phyloP scores from a whole-genome alignment of 768 basidiomycete species.

The Kondoa malvinella region DNA sequence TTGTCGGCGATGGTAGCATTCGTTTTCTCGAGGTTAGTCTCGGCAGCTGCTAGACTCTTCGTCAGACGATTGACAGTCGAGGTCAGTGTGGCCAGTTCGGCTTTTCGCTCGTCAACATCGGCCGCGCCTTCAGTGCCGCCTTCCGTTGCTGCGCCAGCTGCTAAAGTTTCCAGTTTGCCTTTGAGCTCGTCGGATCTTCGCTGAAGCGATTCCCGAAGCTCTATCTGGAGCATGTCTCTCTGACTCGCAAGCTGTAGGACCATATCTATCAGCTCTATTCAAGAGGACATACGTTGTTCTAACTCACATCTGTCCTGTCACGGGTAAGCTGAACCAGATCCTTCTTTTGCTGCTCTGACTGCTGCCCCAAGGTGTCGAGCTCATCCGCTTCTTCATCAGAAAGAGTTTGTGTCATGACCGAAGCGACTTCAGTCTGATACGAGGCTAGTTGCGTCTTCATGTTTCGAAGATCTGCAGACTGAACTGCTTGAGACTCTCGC shows the following conservation, averaged over 20 bases:
- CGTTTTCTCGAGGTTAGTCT: slow-evolving; percentile 45
- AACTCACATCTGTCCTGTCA: slow-evolving; percentile 52
- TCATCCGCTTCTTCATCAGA: slow-evolving; percentile 51
- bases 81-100: slow-evolving; percentile 54
- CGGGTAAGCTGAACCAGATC: slow-evolving; percentile 51
- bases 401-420: slow-evolving; percentile 55
- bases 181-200: slow-evolving; percentile 64
- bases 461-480: slow-evolving; percentile 51
- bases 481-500: slow-evolving; percentile 51
- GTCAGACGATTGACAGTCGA: slow-evolving; percentile 40
- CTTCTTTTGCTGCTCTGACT: slow-evolving; percentile 59
- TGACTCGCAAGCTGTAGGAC: slow-evolving; percentile 47
- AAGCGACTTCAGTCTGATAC: slow-evolving; percentile 30
- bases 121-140: slow-evolving; percentile 38
- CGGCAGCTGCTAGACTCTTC: slow-evolving; percentile 30
- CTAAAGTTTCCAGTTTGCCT: slow-evolving; percentile 56
- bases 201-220: slow-evolving; percentile 72
- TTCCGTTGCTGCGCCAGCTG: slow-evolving; percentile 34
- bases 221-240: slow-evolving; percentile 74
- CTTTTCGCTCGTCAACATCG: slow-evolving; percentile 49
- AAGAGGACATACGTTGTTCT: background rate
- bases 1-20: slow-evolving; percentile 33
- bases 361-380: slow-evolving; percentile 52
- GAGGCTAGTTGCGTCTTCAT: slow-evolving; percentile 49
- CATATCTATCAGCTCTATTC: background rate